A percentile compares a stretch with the other conserved stretches of the same genome.
Evolutionary conservation across 345 rosid species (phyloP).

Genomic region (Aquilaria sinensis): DNA sequence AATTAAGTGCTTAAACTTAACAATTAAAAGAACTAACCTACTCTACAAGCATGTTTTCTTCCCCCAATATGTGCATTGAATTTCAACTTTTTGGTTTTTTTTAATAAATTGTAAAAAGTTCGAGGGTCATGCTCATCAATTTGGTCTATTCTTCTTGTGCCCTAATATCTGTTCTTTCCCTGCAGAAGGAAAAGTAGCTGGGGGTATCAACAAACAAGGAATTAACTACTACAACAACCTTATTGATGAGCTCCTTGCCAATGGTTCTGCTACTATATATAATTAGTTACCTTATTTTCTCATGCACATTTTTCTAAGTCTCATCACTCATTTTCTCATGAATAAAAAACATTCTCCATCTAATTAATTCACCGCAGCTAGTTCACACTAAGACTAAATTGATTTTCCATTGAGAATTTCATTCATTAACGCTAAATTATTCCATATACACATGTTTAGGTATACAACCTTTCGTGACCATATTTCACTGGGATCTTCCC

Average conservation of each 20-base stretch:
- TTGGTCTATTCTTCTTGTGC: too few species aligned
- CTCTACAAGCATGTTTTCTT: too few species aligned
- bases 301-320: neutral
- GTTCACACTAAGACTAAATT: neutral
- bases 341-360: neutral
- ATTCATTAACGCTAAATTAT: neutral
- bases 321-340: neutral
- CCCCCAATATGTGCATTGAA: too few species aligned
- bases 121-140: too few species aligned
- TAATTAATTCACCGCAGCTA: neutral
- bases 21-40: too few species aligned
- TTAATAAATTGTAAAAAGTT: too few species aligned
- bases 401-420: slow-evolving; percentile 28
- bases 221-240: slow-evolving; percentile 49
- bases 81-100: too few species aligned
- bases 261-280: slow-evolving; percentile 15
- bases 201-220: slow-evolving; percentile 46
- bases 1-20: too few species aligned
- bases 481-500: slow-evolving; percentile 46
- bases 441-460: slow-evolving; percentile 13
- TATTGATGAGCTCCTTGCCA: slow-evolving; percentile 34
- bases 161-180: neutral
- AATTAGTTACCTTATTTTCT: neutral
- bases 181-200: slow-evolving; percentile 35
- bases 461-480: slow-evolving; percentile 31